Base-by-base conservation (phyloP, 2,329 filamentous ascomycete genomes). In the Fusarium kyushuense region DNA sequence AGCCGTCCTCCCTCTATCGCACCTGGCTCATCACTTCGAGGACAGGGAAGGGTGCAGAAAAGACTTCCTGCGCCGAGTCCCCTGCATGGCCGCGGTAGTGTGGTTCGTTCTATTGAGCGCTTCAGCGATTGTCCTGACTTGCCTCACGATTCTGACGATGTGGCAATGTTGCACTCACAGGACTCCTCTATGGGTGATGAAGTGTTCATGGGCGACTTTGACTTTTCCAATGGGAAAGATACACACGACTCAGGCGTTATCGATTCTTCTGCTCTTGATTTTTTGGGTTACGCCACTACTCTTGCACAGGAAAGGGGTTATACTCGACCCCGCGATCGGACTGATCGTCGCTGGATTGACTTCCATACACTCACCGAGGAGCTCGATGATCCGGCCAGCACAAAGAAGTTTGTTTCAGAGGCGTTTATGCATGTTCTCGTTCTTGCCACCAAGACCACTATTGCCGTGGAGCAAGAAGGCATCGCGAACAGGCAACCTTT, bases 371-470 rank as follows among this genome's bases (percentile, higher is more conserved):
- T 97, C 17, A 87, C 96, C 43, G 83, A 90, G 45, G 81, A 88
- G 48, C 79, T 97, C 12, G 87, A 96, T 43, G 83, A 87, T n/a
- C 85, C 88, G 0, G 74, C 74, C 12, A 78, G 81, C 41, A 87
- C 86, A 30, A 84, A 82, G 35, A 80, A 87, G 30, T 88, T 93
- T 14, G 92, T 90, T 11, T 89, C 91, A 3, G 91, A 94, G 76
- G 92, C 89, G 0, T 90, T 93, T 75, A 87, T 91, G 79, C 92
- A 96, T 76, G 84, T 92, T 3, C 84, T 96, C 16, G 84, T 86
- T 13, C 83, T 96, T 42, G 89, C 87, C 8, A 93, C 88, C 3
- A 92, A 89, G 78, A 84, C 84, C 3, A 77, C 86, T 56, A 79
- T 95, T 43, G 76, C 79, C 19, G 87, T 94, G 7, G 78, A 85